phyloP scores from a whole-genome alignment of 225 moss, liverwort and hornwort species.

The Sphagnum tenellum region DNA sequence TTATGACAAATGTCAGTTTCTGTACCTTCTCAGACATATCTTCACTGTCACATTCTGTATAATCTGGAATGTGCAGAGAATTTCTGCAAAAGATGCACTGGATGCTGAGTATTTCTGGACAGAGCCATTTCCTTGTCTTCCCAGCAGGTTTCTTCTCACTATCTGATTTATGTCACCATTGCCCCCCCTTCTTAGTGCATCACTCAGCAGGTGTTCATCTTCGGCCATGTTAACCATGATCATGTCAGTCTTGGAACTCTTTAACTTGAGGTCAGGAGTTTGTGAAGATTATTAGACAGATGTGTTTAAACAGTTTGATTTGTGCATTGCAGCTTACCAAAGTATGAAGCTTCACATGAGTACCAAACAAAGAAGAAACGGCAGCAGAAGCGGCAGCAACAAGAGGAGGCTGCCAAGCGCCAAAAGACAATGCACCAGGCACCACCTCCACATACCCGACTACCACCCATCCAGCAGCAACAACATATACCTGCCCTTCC shows the following conservation, averaged over 20 bases:
- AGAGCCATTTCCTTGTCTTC: conserved; percentile 27
- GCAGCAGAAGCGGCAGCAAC: conserved; percentile 76
- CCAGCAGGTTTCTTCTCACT: conserved; percentile 18
- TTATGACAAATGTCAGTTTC: no score
- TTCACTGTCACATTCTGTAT: no score
- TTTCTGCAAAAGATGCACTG: conserved; percentile 33
- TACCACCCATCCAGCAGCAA: conserved; percentile 39
- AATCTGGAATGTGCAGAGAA: conserved; percentile 16
- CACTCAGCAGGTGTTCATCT: no score
- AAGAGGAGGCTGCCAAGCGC: conserved; percentile 77
- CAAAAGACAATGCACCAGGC: conserved; percentile 71
- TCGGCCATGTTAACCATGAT: no score
- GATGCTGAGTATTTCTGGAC: conserved; percentile 38
- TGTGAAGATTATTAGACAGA: no score
- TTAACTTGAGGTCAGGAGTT: no score
- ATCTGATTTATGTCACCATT: no score
- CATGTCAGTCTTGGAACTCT: no score
- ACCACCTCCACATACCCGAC: conserved; percentile 39
- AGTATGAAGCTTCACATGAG: conserved; percentile 86
- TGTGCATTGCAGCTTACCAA: conserved; percentile 47
- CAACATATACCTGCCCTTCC: conserved; percentile 7
- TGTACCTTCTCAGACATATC: no score
- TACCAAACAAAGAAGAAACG: conserved; percentile 90
- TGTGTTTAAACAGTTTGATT: no score
- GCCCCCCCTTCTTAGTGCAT: no score